A percentile compares a stretch with the other conserved stretches of the same genome.
Evolutionary conservation across 2,329 filamentous ascomycete species (phyloP).

Genomic region (Penicillium sp.): DNA sequence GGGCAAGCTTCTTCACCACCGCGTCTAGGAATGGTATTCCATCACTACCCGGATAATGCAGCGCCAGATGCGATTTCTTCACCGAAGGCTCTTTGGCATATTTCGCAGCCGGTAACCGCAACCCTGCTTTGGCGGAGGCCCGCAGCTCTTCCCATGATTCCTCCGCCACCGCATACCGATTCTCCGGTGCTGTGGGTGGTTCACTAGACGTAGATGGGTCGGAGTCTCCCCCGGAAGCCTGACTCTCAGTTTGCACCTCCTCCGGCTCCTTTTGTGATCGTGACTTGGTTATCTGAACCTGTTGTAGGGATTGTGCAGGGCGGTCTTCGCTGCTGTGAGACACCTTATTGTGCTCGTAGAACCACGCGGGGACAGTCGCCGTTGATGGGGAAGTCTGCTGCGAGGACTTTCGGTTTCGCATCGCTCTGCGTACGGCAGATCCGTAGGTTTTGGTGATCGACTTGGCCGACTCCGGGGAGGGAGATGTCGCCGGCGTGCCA

Average conservation of each 20-base stretch:
- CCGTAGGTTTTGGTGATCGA: conserved; percentile 37
- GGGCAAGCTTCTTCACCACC: conserved; percentile 63
- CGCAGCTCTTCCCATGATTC: conserved; percentile 50
- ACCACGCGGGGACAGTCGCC: conserved; percentile 39
- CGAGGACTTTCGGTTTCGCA: conserved; percentile 34
- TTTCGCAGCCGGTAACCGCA: conserved; percentile 43
- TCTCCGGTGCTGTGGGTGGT: conserved; percentile 17
- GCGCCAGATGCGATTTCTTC: conserved; percentile 55
- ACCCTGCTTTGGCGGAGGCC: conserved; percentile 51
- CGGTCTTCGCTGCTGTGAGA: conserved; percentile 19
- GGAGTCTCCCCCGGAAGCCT: conserved; percentile 27
- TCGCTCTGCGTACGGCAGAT: conserved; percentile 39
- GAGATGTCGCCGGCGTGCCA: conserved; percentile 9
- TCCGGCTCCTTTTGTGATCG: conserved; percentile 17
- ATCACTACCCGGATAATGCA: conserved; percentile 59
- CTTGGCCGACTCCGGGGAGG: conserved; percentile 18
- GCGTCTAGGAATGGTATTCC: conserved; percentile 56
- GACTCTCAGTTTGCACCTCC: conserved; percentile 8
- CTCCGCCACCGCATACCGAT: conserved; percentile 42
- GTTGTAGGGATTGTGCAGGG: conserved; percentile 17
- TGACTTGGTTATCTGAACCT: conserved; percentile 29
- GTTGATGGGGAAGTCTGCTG: conserved; percentile 21
- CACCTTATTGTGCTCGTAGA: conserved; percentile 36
- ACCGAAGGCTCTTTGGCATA: conserved; percentile 49
- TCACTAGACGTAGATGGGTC: conserved; percentile 21